phyloP scores from a whole-genome alignment of 2,329 filamentous ascomycete species.

The Zalaria obscura region DNA sequence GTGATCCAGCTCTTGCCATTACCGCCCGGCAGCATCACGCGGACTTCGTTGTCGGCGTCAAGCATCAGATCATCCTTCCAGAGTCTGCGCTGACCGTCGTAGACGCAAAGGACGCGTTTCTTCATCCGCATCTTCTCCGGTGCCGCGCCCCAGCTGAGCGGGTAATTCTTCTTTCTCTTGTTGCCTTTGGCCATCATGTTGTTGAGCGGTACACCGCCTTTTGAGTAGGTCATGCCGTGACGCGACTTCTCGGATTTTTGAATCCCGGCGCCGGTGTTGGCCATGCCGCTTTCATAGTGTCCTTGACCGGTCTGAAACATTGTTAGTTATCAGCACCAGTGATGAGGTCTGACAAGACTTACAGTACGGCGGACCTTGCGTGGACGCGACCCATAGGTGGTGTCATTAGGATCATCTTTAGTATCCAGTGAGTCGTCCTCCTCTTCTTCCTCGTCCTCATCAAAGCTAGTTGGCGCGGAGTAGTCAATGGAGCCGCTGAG shows the following conservation, averaged over 20 bases:
- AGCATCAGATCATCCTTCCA: constrained; percentile 99
- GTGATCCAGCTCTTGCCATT: constrained; percentile 73
- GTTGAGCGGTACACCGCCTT: constrained; percentile 49
- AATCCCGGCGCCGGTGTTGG: constrained; percentile 15
- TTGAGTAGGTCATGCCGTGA: constrained; percentile 63
- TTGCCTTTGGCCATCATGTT: constrained; percentile 44
- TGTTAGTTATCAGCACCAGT: constrained; percentile 34
- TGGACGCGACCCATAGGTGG: constrained; percentile 36
- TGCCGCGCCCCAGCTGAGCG: constrained; percentile 83
- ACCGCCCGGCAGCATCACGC: constrained; percentile 52
- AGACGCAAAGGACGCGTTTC: constrained; percentile 89
- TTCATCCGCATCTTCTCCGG: constrained; percentile 95
- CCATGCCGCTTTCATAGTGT: constrained; percentile 24
- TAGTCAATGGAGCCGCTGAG: constrained; percentile 35
- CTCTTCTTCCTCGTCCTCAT: constrained; percentile 46
- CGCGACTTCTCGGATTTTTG: constrained; percentile 24
- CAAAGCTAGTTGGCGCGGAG: constrained; percentile 24
- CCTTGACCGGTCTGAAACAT: constrained; percentile 31
- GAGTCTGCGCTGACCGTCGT: constrained; percentile 72
- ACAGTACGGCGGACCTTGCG: constrained; percentile 26
- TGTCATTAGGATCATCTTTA: constrained; percentile 25
- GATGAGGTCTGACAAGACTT: constrained; percentile 34
- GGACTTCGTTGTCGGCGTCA: constrained; percentile 85
- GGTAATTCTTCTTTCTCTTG: constrained; percentile 89
- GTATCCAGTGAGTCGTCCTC: constrained; percentile 28